A percentile compares a stretch with the other conserved stretches of the same genome.
Conservation (phyloP, 306 rosid genomes). For the Rubus parviflorus region DNA sequence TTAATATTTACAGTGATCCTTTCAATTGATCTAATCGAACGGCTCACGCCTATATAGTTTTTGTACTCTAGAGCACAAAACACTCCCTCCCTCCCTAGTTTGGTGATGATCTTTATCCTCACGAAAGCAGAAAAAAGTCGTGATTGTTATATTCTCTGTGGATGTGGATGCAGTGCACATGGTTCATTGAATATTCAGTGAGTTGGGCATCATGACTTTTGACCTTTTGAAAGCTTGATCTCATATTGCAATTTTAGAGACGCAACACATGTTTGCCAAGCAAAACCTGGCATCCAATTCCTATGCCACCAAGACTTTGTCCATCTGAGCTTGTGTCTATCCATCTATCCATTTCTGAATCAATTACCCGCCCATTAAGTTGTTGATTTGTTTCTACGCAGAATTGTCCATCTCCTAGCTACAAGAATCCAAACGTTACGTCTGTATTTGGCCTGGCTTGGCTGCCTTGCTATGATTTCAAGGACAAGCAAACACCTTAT, state of each 20-base stretch:
- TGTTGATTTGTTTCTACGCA: not conserved
- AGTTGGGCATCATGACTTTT: not conserved
- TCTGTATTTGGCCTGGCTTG: not conserved
- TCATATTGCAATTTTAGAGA: not conserved
- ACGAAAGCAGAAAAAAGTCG: too few species aligned
- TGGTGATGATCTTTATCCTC: not conserved
- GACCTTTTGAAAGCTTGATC: not conserved
- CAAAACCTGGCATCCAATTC: conserved; percentile 7
- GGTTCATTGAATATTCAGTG: conserved; percentile 2
- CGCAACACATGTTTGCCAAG: not conserved
- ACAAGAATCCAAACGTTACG: not conserved
- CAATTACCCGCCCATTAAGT: not conserved
- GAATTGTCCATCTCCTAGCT: not conserved
- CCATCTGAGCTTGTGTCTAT: not conserved
- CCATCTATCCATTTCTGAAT: not conserved
- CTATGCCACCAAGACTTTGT: not conserved
- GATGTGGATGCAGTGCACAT: conserved; percentile 17
- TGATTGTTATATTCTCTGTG: not conserved
- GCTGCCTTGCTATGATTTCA: not conserved
- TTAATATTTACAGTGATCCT: too few species aligned
- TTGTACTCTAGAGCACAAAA: too few species aligned
- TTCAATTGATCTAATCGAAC: too few species aligned
- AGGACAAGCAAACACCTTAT: too few species aligned
- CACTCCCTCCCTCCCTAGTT: too few species aligned
- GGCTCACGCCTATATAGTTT: too few species aligned